A percentile compares a stretch with the other conserved stretches of the same genome.
Conservation (phyloP, 2,329 filamentous ascomycete species). For the Pseudogymnoascus verrucosus region DNA sequence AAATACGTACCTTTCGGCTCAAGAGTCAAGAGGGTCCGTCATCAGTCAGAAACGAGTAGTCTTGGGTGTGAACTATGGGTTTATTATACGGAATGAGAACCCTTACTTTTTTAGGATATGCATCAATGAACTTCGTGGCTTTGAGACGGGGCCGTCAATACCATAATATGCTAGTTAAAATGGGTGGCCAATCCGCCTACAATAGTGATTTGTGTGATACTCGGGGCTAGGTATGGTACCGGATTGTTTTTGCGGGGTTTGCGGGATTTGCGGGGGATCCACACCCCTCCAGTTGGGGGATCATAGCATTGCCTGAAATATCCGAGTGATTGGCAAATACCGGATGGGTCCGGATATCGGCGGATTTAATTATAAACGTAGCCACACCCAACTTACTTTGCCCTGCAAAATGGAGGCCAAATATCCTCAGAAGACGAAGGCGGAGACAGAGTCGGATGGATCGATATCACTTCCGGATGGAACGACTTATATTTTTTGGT, state of each 20-base stretch:
- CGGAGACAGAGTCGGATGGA: neutral
- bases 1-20: too few relatives aligned
- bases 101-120: neutral
- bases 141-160: neutral
- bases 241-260: neutral
- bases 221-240: neutral
- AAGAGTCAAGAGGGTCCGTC: too few relatives aligned
- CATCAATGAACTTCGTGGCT: neutral
- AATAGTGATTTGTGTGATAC: too few relatives aligned
- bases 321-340: neutral
- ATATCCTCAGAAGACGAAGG: neutral
- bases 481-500: constrained; percentile 6
- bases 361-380: neutral
- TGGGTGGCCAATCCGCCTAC: neutral
- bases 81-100: neutral
- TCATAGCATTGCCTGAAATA: neutral
- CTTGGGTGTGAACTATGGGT: neutral
- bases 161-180: neutral
- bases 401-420: neutral
- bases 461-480: constrained; percentile 10
- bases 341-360: neutral
- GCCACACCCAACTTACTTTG: neutral
- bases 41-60: neutral
- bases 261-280: neutral
- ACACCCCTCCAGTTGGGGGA: neutral